A percentile compares a stretch with the other conserved stretches of the same genome.
Evolutionary conservation across 2,329 filamentous ascomycete genomes (phyloP).

Genomic region (Pseudocercospora pini-densiflorae): DNA sequence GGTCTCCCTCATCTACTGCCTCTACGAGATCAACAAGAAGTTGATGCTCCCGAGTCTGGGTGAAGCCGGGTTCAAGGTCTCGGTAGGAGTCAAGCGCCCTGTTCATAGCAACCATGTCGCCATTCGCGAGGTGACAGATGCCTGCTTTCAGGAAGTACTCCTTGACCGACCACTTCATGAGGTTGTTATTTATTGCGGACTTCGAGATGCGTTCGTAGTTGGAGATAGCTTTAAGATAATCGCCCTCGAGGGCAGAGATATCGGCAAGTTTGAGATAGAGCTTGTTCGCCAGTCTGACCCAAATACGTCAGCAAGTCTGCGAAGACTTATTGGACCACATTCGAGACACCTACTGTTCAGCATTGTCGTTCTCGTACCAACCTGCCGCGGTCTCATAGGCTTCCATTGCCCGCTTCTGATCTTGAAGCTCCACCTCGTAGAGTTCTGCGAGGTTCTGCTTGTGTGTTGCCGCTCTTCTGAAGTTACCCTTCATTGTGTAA

Average conservation of each 20-base stretch:
- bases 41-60: slow-evolving; percentile 77
- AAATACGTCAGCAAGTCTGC: slow-evolving; percentile 11
- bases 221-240: slow-evolving; percentile 83
- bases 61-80: slow-evolving; percentile 78
- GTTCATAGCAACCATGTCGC: slow-evolving; percentile 76
- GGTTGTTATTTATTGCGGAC: slow-evolving; percentile 80
- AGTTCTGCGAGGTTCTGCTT: slow-evolving; percentile 88
- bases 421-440: slow-evolving; percentile 79
- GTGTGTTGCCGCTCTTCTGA: slow-evolving; percentile 85
- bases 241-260: slow-evolving; percentile 76
- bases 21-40: slow-evolving; percentile 77
- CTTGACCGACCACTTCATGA: slow-evolving; percentile 93
- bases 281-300: slow-evolving; percentile 80
- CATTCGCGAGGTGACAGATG: slow-evolving; percentile 81
- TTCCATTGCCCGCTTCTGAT: slow-evolving; percentile 77
- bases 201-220: slow-evolving; percentile 81
- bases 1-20: slow-evolving; percentile 76
- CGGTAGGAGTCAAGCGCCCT: slow-evolving; percentile 81
- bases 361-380: slow-evolving; percentile 89
- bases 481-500: slow-evolving; percentile 88
- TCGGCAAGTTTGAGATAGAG: slow-evolving; percentile 92
- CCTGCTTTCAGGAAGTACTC: slow-evolving; percentile 95
- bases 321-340: background rate
- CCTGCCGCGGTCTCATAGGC: slow-evolving; percentile 83
- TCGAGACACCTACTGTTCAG: slow-evolving; percentile 67